Evolutionary conservation across 2,329 filamentous ascomycete species (phyloP), one percentile per base, ranked within the genome.

Genomic region (Botrytis medusae): DNA sequence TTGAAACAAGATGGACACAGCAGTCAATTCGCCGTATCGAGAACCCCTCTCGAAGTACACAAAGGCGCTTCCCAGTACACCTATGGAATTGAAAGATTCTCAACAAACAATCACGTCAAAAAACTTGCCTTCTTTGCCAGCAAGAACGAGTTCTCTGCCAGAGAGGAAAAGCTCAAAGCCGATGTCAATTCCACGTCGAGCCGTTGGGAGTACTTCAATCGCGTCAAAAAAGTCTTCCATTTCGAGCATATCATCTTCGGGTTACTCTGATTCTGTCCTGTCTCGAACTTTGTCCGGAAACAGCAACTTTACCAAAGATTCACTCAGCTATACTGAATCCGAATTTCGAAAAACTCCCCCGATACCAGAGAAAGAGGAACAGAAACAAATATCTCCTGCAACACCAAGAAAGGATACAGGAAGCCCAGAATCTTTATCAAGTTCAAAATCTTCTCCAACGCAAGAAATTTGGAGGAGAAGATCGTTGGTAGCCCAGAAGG

Each of bases 391-490:
- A 65, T 25, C 60, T 44, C 60, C 74, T 8, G 59, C 70, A 60
- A 73, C 70, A 59, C 68, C 76, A 67, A 73, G 71, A 25, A 74
- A 77, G 40, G 69, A 46, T 51, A 37, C 42, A 14, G 59, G 29
- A 22, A 73, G 72, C 25, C 72, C 68, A 46, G 61, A 32, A 51
- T 71, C 71, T 51, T 70, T 76, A 51, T 74, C 75, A 25, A 77
- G 73, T 46, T 74, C 75, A 32, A 63, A 73, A 14, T 75, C 76
- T 32, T 76, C 74, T 61, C 75, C 78, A 32, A 75, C 75, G 34
- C 72, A 73, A 32, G 78, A 81, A 61, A 74, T 81, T 40, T 81
- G 80, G 80, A 74, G 75, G 69, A 77, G 80, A 20, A 72, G 80
- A 65, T 79, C 78, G 22, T 72, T 74, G n/a, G 77, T 74, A 59